These are phyloP conservation scores for Monosporozyma aerobia DNA, from an alignment of 805 yeast genomes.

Conservation along the genomic window DNA sequence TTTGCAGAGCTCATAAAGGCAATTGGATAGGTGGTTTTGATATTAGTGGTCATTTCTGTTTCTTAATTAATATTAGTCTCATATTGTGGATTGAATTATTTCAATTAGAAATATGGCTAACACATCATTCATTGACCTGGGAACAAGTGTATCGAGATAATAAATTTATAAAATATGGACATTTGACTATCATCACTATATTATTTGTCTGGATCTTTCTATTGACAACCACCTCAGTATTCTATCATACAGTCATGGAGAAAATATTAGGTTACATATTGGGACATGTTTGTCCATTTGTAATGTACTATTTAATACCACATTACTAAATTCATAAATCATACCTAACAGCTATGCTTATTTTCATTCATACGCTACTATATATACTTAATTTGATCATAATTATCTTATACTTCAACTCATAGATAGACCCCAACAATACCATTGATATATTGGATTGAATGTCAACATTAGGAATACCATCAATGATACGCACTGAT, in stretches of 20 bases:
- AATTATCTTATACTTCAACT: conserved; percentile 11
- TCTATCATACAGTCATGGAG: conserved; percentile 74
- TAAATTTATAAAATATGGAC: conserved; percentile 1
- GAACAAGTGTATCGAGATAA: background rate
- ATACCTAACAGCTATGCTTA: no score
- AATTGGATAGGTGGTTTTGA: conserved; percentile 45
- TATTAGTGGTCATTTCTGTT: conserved; percentile 44
- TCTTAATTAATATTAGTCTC: conserved; percentile 36
- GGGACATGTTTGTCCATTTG: conserved; percentile 45
- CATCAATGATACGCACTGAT: conserved; percentile 11
- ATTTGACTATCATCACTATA: conserved; percentile 6
- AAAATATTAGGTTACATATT: conserved; percentile 60
- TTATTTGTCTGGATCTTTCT: conserved; percentile 45
- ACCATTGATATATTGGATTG: conserved; percentile 10
- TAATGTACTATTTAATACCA: conserved; percentile 35
- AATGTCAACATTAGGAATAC: conserved; percentile 3
- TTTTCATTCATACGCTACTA: background rate
- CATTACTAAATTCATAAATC: background rate
- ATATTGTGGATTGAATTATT: conserved; percentile 32
- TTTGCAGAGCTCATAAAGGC: conserved; percentile 28
- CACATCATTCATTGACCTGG: background rate
- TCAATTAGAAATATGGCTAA: conserved; percentile 5
- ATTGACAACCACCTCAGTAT: conserved; percentile 64
- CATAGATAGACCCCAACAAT: conserved; percentile 19
- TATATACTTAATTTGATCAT: background rate